phyloP scores from a whole-genome alignment of 1,139 yeast species.

The Zygoascus hellenicus region DNA sequence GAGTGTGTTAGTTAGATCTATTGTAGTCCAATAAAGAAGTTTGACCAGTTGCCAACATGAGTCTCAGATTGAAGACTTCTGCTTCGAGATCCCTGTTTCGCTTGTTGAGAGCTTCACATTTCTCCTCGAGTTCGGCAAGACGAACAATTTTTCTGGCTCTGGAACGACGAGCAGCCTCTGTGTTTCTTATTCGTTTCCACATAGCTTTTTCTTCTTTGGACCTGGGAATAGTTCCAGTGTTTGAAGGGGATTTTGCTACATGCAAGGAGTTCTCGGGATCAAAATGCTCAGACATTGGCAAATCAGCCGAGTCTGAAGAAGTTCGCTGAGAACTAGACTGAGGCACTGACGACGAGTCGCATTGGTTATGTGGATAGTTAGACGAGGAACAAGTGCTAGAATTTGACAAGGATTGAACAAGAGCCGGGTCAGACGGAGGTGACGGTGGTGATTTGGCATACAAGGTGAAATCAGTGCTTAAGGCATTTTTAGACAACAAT shows the following conservation, averaged over 20 bases:
- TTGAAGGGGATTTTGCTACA: too few relatives aligned
- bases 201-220: constrained; percentile 13
- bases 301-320: too few relatives aligned
- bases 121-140: constrained; percentile 77
- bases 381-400: background rate
- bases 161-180: constrained; percentile 96
- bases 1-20: too few relatives aligned
- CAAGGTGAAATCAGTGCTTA: background rate
- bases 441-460: constrained; percentile 1
- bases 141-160: constrained; percentile 92
- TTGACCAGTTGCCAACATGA: constrained; percentile 10
- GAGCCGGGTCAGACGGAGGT: background rate
- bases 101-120: constrained; percentile 58
- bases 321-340: too few relatives aligned
- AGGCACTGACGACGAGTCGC: too few relatives aligned
- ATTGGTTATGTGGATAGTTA: background rate
- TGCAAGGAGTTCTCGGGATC: too few relatives aligned
- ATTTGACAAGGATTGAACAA: background rate
- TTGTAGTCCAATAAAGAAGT: background rate
- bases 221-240: background rate
- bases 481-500: background rate
- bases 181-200: constrained; percentile 87
- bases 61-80: constrained; percentile 27
- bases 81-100: constrained; percentile 30
- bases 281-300: too few relatives aligned